phyloP scores from a whole-genome alignment of 2,329 filamentous ascomycete species.

The Aspergillus pseudoviridinutans region DNA sequence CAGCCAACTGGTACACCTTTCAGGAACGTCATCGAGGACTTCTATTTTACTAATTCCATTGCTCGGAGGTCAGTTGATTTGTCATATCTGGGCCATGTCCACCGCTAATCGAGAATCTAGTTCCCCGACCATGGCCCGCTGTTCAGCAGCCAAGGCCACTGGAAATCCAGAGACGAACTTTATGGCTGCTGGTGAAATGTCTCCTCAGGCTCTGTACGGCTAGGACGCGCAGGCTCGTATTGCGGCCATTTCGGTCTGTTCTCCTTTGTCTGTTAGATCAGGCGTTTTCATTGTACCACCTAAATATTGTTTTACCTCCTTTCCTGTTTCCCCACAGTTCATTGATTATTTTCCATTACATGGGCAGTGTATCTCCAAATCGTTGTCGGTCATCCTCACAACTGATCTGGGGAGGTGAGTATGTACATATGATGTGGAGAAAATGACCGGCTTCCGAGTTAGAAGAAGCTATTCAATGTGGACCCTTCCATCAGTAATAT shows the following conservation, averaged over 20 bases:
- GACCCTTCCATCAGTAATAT: background rate
- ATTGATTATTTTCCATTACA: constrained; percentile 20
- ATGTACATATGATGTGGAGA: constrained; percentile 36
- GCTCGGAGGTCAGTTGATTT: constrained; percentile 72
- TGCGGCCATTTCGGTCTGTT: constrained; percentile 10
- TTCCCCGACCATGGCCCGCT: constrained; percentile 97
- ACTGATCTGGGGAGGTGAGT: constrained; percentile 23
- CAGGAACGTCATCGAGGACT: constrained; percentile 86
- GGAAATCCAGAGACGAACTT: constrained; percentile 75
- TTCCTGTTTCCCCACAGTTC: constrained; percentile 9
- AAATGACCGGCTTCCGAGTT: constrained; percentile 19
- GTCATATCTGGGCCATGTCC: background rate
- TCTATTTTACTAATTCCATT: constrained; percentile 97
- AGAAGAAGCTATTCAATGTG: constrained; percentile 9
- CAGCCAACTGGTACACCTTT: constrained; percentile 69
- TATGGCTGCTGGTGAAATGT: constrained; percentile 64
- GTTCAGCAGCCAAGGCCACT: constrained; percentile 84
- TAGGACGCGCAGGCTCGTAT: constrained; percentile 11
- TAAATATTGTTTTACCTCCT: constrained; percentile 25
- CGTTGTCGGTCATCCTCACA: constrained; percentile 19
- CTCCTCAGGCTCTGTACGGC: constrained; percentile 38
- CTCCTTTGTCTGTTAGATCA: constrained; percentile 29
- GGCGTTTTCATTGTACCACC: constrained; percentile 36
- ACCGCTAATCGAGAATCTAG: constrained; percentile 44
- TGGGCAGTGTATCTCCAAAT: constrained; percentile 19